phyloP scores from a whole-genome alignment of 2,329 filamentous ascomycete genomes.

The Hortaea werneckii region DNA sequence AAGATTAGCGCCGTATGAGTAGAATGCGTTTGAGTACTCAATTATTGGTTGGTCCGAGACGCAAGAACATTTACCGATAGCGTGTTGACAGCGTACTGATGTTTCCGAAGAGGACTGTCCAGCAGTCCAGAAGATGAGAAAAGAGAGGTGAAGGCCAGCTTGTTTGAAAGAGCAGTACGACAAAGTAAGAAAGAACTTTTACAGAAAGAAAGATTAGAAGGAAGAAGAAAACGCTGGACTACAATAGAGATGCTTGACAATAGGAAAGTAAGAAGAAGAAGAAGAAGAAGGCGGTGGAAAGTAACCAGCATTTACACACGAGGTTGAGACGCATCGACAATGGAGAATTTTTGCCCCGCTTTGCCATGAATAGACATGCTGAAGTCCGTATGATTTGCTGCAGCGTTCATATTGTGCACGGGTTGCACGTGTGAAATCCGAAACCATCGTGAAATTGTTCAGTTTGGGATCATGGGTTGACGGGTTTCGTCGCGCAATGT shows the following conservation, averaged over 20 bases:
- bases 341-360: background rate
- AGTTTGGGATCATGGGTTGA: too few species aligned
- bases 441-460: too few species aligned
- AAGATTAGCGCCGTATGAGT: conserved; percentile 1
- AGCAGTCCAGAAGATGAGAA: conserved; percentile 14
- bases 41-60: conserved; percentile 26
- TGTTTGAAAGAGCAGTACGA: conserved; percentile 1
- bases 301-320: background rate
- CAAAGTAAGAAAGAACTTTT: conserved; percentile 6
- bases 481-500: too few species aligned
- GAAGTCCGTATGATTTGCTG: too few species aligned
- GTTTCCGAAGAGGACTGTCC: conserved; percentile 11
- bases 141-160: conserved; percentile 2
- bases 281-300: conserved; percentile 9
- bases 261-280: conserved; percentile 9
- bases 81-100: too few species aligned
- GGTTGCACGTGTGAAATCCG: too few species aligned
- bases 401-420: too few species aligned
- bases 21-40: conserved; percentile 7
- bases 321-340: too few species aligned
- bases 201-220: conserved; percentile 3
- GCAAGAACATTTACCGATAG: conserved; percentile 24
- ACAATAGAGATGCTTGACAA: conserved; percentile 31
- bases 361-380: conserved; percentile 11
- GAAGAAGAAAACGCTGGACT: conserved; percentile 9